Base-by-base conservation (phyloP, 2,329 filamentous ascomycete genomes). In the Pseudopithomyces maydicus region DNA sequence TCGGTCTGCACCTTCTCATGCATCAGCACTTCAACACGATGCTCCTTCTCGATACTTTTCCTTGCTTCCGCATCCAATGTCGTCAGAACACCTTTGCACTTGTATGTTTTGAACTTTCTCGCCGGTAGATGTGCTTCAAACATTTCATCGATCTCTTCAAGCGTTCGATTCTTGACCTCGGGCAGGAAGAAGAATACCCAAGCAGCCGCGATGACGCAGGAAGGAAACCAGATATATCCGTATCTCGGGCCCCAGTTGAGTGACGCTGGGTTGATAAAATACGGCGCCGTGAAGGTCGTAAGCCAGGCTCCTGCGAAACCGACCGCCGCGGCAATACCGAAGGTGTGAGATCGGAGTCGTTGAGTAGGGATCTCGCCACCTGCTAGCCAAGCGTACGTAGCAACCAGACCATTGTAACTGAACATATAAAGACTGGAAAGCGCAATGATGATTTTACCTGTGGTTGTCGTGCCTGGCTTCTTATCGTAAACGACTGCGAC, bases 161-260 rank as follows among this genome's bases (percentile, higher is more conserved):
- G 72, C 0, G 79, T 84, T 20, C 80, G 77, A 45, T 78, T 81
- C 69, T 84, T 83, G 49, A 82, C 81, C 65, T 85, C 83, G 0
- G 83, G 83, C 0, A 85, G 69, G 69, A 76, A 85, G 55, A 83
- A 77, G 43, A 70, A 74, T 0, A 73, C 71, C 69, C 68, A 74
- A n/a, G 57, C 59, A 38, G 63, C 73, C 6, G 58, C 65, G 29
- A 77, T 56, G 0, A 70, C 55, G 52, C 73, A 75, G 1, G 67
- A 71, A 17, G 73, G 73, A n/a, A 70, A 78, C 83, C 83, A 86
- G 52, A 86, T 84, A 61, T 82, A 86, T 2, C 83, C 69, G 48
- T 86, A 85, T 56, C 81, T 81, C 0, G 84, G 84, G 0, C 84
- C 84, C 84, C 84, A 87, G 62, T 82, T 80, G 38, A 87, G 69